Base-by-base conservation (phyloP, 2,329 filamentous ascomycete species). In the Verticillium isaacii region DNA sequence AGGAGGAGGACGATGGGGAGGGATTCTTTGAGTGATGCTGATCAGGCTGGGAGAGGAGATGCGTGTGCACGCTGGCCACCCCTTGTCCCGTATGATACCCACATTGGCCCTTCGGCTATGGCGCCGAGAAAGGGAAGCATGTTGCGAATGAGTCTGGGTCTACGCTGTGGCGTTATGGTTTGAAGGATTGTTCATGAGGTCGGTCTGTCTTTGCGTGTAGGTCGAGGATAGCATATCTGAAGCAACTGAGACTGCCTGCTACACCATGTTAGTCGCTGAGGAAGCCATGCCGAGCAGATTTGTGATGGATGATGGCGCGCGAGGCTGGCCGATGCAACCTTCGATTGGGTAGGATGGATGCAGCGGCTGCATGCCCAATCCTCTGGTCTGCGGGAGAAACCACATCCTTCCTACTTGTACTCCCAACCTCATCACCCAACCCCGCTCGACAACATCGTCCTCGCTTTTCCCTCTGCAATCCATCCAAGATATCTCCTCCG, bases 21-120 rank as follows among this genome's bases (percentile, higher is more conserved):
- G 82, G 84, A 14, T 89, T 88, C 73, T 88, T 88, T 67, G 83
- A 87, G 68, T 71, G 72, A 41, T 58, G 45, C 45, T 4, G 45
- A 23, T 5, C n/a, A 64, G 62, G 62, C 9, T 66, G 65, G 36
- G 37, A 34, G 23, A 25, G 36, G 17, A 36, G 15, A 36, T 36
- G 39, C 45, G 45, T 50, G 19, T 8, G 12, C n/a, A 23, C 19
- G 19, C 19, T 14, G 45, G 45, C 11, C 17, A 14, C 7, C 45
- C 45, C n/a, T 25, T 50, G 34, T 50, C 19, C 45, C 12, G 19
- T 50, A 23, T 50, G 45, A 50, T 50, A 50, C 45, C 45, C 45
- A 23, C 45, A 8, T n/a, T 23, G 45, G 45, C 45, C 45, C 23
- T 23, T 8, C 45, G 45, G n/a, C 25, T 9, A 23, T 50, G 45